phyloP scores from a whole-genome alignment of 2,329 filamentous ascomycete genomes.

The Cordyceps cicadae region DNA sequence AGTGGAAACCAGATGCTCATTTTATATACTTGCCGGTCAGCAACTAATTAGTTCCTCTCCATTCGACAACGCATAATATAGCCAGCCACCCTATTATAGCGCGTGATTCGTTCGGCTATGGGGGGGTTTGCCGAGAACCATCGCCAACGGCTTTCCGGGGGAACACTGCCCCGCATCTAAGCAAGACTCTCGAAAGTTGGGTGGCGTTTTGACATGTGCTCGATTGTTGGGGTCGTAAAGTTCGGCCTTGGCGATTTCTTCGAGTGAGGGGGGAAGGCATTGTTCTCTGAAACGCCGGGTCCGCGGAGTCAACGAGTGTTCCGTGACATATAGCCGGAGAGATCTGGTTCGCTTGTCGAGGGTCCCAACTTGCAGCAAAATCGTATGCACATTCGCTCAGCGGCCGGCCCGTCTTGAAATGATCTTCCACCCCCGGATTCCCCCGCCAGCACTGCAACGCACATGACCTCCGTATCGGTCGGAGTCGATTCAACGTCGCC shows the following conservation, averaged over 20 bases:
- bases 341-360: not conserved
- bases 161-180: not conserved
- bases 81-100: not conserved
- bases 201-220: not conserved
- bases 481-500: too few species aligned
- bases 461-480: too few species aligned
- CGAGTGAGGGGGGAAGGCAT: too few species aligned
- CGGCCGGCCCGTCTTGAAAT: not conserved
- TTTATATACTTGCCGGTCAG: not conserved
- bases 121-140: not conserved
- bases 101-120: constrained; percentile 4
- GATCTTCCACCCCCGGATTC: too few species aligned
- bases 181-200: not conserved
- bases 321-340: not conserved
- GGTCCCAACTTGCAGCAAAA: not conserved
- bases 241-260: not conserved
- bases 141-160: constrained; percentile 9
- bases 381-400: not conserved
- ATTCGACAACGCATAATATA: not conserved
- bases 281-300: not conserved
- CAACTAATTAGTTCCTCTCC: not conserved
- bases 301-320: not conserved
- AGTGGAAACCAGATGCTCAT: not conserved
- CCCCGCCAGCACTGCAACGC: too few species aligned
- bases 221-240: too few species aligned